A percentile compares a stretch with the other conserved stretches of the same genome.
Evolutionary conservation across 2,329 filamentous ascomycete genomes (phyloP).

Genomic region (Rhinocladiella similis): DNA sequence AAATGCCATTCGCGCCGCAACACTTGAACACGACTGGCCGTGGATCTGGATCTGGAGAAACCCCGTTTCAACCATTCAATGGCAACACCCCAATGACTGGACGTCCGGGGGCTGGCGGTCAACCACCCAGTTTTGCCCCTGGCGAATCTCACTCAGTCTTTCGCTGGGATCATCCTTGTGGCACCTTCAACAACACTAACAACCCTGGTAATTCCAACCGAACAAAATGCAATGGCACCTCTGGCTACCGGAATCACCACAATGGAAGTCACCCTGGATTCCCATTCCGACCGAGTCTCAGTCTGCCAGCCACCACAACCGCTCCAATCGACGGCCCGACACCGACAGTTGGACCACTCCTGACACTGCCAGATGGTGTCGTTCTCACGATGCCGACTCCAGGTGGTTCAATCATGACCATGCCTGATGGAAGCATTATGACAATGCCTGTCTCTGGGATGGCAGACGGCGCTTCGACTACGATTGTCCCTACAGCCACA

Average conservation of each 20-base stretch:
- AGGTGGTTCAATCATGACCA: conserved; percentile 4
- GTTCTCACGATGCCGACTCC: not conserved
- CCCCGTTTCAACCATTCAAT: not conserved
- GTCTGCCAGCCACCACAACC: not conserved
- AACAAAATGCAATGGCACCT: not conserved
- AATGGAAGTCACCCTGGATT: not conserved
- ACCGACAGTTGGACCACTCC: not conserved
- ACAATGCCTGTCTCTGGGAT: not conserved
- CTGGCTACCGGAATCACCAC: not conserved
- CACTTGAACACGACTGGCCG: not conserved
- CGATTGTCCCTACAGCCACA: too few species aligned
- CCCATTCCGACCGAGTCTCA: not conserved
- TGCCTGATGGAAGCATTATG: conserved; percentile 7
- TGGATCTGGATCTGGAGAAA: not conserved
- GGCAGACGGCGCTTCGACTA: too few species aligned
- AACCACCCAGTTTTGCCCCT: not conserved
- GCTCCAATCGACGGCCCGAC: not conserved
- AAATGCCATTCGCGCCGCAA: not conserved
- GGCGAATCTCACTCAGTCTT: conserved; percentile 4
- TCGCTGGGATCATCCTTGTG: not conserved
- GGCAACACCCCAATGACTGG: not conserved
- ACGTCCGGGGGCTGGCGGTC: not conserved
- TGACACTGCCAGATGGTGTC: not conserved
- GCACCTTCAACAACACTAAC: not conserved
- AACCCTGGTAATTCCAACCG: not conserved